A percentile compares a stretch with the other conserved stretches of the same genome.
These are phyloP conservation scores for Zygosaccharomyces siamensis DNA, from an alignment of 805 yeast species.

Conservation along the genomic window DNA sequence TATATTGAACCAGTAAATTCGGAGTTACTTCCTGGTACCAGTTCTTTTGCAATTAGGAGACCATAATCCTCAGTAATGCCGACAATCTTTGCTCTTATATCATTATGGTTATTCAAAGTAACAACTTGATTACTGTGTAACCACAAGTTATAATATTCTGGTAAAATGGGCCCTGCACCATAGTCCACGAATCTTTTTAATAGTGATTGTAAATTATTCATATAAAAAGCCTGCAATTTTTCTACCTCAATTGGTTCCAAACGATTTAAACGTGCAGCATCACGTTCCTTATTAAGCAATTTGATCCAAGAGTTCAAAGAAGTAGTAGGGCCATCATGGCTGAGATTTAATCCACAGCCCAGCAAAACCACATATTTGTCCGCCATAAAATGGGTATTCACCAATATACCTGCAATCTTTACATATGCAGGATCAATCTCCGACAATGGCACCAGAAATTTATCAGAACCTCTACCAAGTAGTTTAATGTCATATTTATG, in stretches of 20 bases:
- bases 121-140: conserved; percentile 74
- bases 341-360: conserved; percentile 85
- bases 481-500: conserved; percentile 26
- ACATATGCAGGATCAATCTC: conserved; percentile 62
- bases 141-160: conserved; percentile 79
- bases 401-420: conserved; percentile 79
- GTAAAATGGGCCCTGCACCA: conserved; percentile 67
- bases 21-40: conserved; percentile 39
- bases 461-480: conserved; percentile 20
- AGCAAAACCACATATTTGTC: conserved; percentile 61
- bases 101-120: conserved; percentile 51
- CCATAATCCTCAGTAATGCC: conserved; percentile 90
- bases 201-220: conserved; percentile 62
- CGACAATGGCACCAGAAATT: conserved; percentile 37
- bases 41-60: conserved; percentile 68
- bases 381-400: conserved; percentile 67
- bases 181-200: conserved; percentile 49
- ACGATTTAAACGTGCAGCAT: conserved; percentile 37
- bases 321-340: conserved; percentile 86
- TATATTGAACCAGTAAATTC: conserved; percentile 49
- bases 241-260: conserved; percentile 46
- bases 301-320: conserved; percentile 71
- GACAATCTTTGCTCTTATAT: conserved; percentile 54
- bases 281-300: conserved; percentile 52
- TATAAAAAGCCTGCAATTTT: conserved; percentile 50